A percentile compares a stretch with the other conserved stretches of the same genome.
Evolutionary conservation across 106 monocot species (phyloP).

Genomic region (Posidonia australis): DNA sequence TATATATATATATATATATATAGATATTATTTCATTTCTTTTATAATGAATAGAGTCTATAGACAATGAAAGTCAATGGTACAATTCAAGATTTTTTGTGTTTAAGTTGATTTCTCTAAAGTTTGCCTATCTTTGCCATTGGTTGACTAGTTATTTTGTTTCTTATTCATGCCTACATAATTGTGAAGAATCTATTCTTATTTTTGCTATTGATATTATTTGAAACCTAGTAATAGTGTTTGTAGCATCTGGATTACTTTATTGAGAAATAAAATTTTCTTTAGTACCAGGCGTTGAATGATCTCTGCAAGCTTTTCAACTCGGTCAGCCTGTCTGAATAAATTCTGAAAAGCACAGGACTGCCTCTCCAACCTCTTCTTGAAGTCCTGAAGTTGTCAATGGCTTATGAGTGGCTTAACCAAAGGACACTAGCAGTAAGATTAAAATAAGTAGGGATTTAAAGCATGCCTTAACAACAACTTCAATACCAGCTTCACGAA

Average conservation of each 20-base stretch:
- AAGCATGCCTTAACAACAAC: constrained; percentile 75
- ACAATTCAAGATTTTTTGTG: no score
- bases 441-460: neutral
- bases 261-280: neutral
- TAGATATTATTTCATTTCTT: no score
- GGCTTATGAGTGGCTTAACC: neutral
- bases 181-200: no score
- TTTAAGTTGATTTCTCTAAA: no score
- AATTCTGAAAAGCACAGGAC: constrained; percentile 69
- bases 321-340: constrained; percentile 92
- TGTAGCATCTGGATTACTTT: neutral
- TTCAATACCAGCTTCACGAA: constrained; percentile 90
- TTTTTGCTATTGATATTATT: no score
- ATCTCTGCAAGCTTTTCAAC: constrained; percentile 87
- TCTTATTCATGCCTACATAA: no score
- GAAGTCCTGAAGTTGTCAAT: constrained; percentile 43
- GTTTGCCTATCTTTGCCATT: no score
- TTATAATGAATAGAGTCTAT: no score
- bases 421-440: constrained; percentile 2
- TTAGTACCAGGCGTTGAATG: constrained; percentile 79
- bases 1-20: no score
- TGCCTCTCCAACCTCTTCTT: constrained; percentile 95
- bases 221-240: neutral
- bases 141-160: no score
- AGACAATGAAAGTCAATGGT: no score